Conservation (phyloP, 2,329 filamentous ascomycete species). For the Calonectria pseudoreteaudii region DNA sequence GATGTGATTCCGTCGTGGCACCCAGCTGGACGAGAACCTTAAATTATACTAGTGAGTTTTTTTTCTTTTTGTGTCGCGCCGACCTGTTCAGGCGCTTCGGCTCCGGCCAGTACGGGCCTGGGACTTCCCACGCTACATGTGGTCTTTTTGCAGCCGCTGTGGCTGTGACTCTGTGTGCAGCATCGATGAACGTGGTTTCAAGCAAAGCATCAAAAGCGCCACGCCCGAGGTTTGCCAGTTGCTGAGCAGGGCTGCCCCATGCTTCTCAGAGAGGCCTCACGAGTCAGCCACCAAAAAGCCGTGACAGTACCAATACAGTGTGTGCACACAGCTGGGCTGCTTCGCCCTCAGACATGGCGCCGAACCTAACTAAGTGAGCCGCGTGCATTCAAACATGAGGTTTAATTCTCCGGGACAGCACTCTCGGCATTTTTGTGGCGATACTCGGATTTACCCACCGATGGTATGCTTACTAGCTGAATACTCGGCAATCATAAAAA, state of each 20-base stretch:
- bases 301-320: not conserved
- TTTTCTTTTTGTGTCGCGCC: not conserved
- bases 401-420: not conserved
- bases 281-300: not conserved
- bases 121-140: not conserved
- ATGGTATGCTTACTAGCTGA: not conserved
- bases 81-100: slow-evolving; percentile 1
- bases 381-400: not conserved
- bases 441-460: not conserved
- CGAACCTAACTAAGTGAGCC: not conserved
- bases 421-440: not conserved
- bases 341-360: not conserved
- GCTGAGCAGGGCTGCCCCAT: not conserved
- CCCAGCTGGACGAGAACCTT: slow-evolving; percentile 17
- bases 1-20: slow-evolving; percentile 1
- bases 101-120: slow-evolving; percentile 12
- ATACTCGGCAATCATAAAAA: not conserved
- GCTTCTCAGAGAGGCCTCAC: not conserved
- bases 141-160: not conserved
- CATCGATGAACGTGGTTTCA: not conserved
- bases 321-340: not conserved
- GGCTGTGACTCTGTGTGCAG: slow-evolving; percentile 4
- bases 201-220: not conserved
- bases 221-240: not conserved
- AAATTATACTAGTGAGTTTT: slow-evolving; percentile 9